Conservation (phyloP, 164 flowering plant genomes). For the Pachysandra terminalis region DNA sequence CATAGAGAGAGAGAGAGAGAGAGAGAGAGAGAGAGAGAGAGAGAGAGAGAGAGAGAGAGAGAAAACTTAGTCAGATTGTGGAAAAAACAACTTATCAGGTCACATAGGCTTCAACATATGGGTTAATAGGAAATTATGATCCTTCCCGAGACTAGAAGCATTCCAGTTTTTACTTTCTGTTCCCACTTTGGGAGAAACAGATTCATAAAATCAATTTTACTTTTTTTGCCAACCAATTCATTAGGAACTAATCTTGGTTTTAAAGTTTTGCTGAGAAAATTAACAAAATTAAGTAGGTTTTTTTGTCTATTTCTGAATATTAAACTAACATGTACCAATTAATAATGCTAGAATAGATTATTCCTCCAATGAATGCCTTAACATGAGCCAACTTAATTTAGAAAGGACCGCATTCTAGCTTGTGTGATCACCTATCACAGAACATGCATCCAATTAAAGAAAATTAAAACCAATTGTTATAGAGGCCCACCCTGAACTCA, state of each 20-base stretch:
- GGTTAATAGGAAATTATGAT: no score
- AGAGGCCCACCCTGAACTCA: conserved; percentile 67
- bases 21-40: no score
- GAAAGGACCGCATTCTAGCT: not conserved
- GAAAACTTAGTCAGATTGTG: no score
- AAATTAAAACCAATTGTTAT: not conserved
- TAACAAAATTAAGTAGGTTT: not conserved
- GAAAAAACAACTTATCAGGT: no score
- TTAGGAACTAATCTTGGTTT: not conserved
- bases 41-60: no score
- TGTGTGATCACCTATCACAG: not conserved
- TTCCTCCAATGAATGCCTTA: not conserved
- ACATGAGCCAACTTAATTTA: not conserved
- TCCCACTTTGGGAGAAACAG: not conserved
- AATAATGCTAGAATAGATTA: not conserved
- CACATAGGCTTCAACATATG: no score
- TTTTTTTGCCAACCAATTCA: not conserved
- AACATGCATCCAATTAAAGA: not conserved
- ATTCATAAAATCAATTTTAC: no score
- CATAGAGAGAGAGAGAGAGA: no score
- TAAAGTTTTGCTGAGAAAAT: not conserved
- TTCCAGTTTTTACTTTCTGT: not conserved
- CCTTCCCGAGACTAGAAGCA: no score
- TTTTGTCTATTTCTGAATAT: no score
- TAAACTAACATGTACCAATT: not conserved